Evolutionary conservation across 805 yeast genomes (phyloP).

Genomic region (Candida berthetii): DNA sequence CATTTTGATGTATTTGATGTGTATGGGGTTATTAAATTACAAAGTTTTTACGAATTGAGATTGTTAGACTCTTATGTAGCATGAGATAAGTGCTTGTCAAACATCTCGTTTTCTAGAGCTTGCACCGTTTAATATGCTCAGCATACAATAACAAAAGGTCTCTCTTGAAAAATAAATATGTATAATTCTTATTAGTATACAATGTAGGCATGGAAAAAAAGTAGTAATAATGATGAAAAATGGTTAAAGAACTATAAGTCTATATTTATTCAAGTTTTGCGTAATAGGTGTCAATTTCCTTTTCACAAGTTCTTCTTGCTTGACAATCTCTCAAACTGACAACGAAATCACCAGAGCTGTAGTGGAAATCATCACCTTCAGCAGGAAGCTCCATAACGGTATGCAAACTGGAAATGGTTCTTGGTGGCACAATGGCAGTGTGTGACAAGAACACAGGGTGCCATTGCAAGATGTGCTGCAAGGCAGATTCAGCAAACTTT

Average conservation of each 20-base stretch:
- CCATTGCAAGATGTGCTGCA: constrained; percentile 92
- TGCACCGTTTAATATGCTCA: too few species aligned
- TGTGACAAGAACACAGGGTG: constrained; percentile 77
- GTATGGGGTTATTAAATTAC: too few species aligned
- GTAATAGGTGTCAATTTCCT: constrained; percentile 35
- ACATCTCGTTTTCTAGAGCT: too few species aligned
- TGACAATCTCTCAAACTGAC: constrained; percentile 57
- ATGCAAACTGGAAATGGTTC: constrained; percentile 44
- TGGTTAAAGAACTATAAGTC: neutral
- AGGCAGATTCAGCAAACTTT: constrained; percentile 53
- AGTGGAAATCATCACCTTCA: constrained; percentile 41
- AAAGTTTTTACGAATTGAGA: too few species aligned
- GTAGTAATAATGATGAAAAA: too few species aligned
- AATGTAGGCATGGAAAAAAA: too few species aligned
- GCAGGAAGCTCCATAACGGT: constrained; percentile 27
- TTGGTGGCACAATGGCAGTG: constrained; percentile 65
- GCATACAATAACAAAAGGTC: too few species aligned
- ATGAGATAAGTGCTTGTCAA: too few species aligned
- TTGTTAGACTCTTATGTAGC: too few species aligned
- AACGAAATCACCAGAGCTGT: constrained; percentile 61
- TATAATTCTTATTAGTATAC: too few species aligned
- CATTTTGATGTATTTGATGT: too few species aligned
- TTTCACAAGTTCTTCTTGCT: constrained; percentile 43
- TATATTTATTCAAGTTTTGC: constrained; percentile 3
- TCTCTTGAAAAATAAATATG: too few species aligned